A percentile compares a stretch with the other conserved stretches of the same genome.
phyloP scores from a whole-genome alignment of 1,284 basidiomycete species.

The Naganishia cerealis region DNA sequence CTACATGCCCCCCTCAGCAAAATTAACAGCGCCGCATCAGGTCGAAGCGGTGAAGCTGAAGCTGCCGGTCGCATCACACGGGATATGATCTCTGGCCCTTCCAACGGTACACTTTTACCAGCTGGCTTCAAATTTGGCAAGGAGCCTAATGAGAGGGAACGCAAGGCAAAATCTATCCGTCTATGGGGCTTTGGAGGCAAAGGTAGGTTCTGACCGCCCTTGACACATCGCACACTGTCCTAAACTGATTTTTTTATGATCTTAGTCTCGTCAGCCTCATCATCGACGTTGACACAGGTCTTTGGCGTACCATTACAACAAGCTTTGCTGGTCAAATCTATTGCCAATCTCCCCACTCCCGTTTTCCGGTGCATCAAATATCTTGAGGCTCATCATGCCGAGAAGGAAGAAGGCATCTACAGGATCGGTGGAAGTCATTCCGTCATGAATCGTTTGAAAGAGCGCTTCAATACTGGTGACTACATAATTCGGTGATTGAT shows the following conservation, averaged over 20 bases:
- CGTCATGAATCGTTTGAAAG: slow-evolving; percentile 88
- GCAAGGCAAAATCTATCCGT: slow-evolving; percentile 82
- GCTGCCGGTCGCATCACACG: slow-evolving; percentile 20
- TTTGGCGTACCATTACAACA: slow-evolving; percentile 88
- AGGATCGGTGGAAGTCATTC: slow-evolving; percentile 87
- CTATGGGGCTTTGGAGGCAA: slow-evolving; percentile 74
- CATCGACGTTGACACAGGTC: slow-evolving; percentile 63
- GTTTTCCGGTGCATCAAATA: slow-evolving; percentile 92
- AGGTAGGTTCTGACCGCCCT: slow-evolving; percentile 33
- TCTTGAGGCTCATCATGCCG: slow-evolving; percentile 83
- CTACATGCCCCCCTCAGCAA: slow-evolving; percentile 37
- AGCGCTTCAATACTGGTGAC: slow-evolving; percentile 82
- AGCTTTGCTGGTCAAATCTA: slow-evolving; percentile 80
- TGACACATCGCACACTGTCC: not conserved
- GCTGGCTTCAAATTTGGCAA: slow-evolving; percentile 81
- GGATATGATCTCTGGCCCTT: slow-evolving; percentile 83
- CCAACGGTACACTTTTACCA: slow-evolving; percentile 80
- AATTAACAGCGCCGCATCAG: slow-evolving; percentile 56
- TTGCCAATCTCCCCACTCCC: slow-evolving; percentile 87
- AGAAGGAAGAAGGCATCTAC: slow-evolving; percentile 97
- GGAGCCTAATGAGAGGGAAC: slow-evolving; percentile 64
- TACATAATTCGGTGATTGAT: not conserved
- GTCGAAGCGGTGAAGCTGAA: slow-evolving; percentile 11
- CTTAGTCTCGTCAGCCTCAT: slow-evolving; percentile 56
- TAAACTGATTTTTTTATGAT: slow-evolving; percentile 38